Percentiles rank a stretch among this genome's conserved stretches.
These are phyloP conservation scores for Podospora australis DNA, from an alignment of 495 filamentous ascomycete genomes.

Conservation along the genomic window DNA sequence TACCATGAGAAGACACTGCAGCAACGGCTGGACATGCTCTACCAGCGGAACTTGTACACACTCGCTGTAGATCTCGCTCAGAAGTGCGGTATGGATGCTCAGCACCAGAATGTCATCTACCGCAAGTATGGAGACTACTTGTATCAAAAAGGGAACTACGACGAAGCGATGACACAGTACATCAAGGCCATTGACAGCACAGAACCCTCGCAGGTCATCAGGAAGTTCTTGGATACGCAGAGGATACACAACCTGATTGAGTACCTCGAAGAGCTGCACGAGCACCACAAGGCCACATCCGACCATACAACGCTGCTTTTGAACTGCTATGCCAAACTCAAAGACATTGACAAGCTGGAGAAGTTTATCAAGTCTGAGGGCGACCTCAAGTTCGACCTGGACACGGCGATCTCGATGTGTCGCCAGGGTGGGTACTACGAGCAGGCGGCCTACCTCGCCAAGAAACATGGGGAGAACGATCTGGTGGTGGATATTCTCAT, in stretches of 20 bases:
- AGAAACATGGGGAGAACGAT: constrained; percentile 89
- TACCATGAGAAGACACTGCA: constrained; percentile 90
- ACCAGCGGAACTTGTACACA: constrained; percentile 86
- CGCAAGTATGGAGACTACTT: constrained; percentile 91
- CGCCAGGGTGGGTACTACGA: constrained; percentile 96
- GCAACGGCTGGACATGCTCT: constrained; percentile 88
- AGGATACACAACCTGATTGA: constrained; percentile 95
- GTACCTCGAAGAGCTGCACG: constrained; percentile 93
- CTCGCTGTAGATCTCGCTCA: constrained; percentile 90
- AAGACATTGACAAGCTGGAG: constrained; percentile 91
- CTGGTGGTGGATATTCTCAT: constrained; percentile 92
- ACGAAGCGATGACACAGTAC: constrained; percentile 97
- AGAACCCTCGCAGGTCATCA: constrained; percentile 88
- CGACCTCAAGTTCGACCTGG: constrained; percentile 92
- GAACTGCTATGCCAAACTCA: constrained; percentile 96
- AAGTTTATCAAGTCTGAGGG: constrained; percentile 94
- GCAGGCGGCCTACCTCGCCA: constrained; percentile 91
- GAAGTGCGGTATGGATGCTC: constrained; percentile 67
- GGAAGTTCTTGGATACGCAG: constrained; percentile 94
- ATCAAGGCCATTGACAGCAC: constrained; percentile 92
- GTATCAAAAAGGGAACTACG: constrained; percentile 92
- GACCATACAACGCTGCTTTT: constrained; percentile 92
- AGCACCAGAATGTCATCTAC: constrained; percentile 85
- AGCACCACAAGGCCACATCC: constrained; percentile 87
- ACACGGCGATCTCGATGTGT: constrained; percentile 97